Evolutionary conservation across 2,329 filamentous ascomycete species (phyloP).

Genomic region (Diaporthe ilicicola): DNA sequence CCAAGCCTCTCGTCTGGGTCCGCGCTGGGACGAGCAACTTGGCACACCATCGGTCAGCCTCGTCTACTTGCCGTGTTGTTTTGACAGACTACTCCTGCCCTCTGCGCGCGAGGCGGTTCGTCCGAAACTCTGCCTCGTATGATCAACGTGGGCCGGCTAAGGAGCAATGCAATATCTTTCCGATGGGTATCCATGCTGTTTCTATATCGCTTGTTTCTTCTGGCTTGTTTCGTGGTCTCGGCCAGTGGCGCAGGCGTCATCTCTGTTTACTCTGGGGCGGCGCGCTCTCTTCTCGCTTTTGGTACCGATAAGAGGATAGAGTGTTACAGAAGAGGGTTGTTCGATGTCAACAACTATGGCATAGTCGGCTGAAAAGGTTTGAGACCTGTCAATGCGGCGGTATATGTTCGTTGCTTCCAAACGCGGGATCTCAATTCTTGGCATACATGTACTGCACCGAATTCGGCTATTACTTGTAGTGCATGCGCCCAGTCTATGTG

Average conservation of each 20-base stretch:
- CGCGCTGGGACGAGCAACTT: neutral
- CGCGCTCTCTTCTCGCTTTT: neutral
- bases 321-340: neutral
- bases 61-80: neutral
- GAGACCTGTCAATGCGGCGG: neutral
- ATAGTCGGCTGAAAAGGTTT: neutral
- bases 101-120: constrained; percentile 8
- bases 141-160: constrained; percentile 12
- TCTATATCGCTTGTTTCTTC: constrained; percentile 3
- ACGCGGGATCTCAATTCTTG: neutral
- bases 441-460: neutral
- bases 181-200: neutral
- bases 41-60: neutral
- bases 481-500: neutral
- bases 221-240: neutral
- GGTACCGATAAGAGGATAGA: neutral
- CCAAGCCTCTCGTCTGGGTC: neutral
- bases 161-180: neutral
- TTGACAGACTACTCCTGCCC: neutral
- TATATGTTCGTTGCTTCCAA: no score
- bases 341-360: neutral
- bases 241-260: neutral
- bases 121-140: constrained; percentile 22
- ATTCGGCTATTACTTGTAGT: neutral
- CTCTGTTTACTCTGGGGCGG: neutral